Base-by-base conservation (phyloP, 352 stramenopile genomes). In the Elongisporangium undulatum region DNA sequence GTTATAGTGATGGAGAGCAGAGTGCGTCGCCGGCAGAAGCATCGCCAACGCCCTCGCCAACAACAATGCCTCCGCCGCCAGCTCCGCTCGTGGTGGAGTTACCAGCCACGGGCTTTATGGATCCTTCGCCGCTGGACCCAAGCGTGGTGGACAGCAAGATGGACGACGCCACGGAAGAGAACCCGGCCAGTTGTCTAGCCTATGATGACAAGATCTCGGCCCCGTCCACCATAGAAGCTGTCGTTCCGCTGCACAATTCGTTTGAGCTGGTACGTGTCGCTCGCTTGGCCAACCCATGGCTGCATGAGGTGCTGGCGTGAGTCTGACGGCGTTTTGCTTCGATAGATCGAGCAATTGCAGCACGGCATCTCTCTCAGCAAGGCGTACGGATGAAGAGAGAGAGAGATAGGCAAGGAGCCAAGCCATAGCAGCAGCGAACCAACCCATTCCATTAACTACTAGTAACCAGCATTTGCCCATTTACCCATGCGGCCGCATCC, bases 181-280 rank as follows among this genome's bases (percentile, higher is more conserved):
- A 87, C 22, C 78, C 74, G 7, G 69, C 71, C 13, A 62, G 61
- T 22, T 41, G 29, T 41, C 62, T 72, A 15, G 67, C 72, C 41
- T 61, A 62, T 23, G 75, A 89, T 19, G 68, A 79, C 54, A 89
- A 87, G 50, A 72, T 89, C 39, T 87, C 74, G 34, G 67, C 74
- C 21, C 75, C 76, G 20, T 89, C 82, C n/a, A 90, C 73, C 39
- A 92, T 92, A 62, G 79, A 92, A 58, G 84, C 82, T 4, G 79
- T 92, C 23, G 62, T 92, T 17, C 79, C 82, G 48, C 69, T 92
- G 9, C 79, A 87, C 64, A 87, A 74, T 50, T 89, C 82, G 23
- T 64, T 79, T 48, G 66, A 87, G 67, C 62, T 92, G 58, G 82
- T 92, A 62, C 61, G 78, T 79, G 10, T 2, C 22, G 26, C n/a